Percentiles rank a stretch among this genome's conserved stretches.
Conservation (phyloP, 1,139 yeast genomes). For the Saccharomyces hybrid region DNA sequence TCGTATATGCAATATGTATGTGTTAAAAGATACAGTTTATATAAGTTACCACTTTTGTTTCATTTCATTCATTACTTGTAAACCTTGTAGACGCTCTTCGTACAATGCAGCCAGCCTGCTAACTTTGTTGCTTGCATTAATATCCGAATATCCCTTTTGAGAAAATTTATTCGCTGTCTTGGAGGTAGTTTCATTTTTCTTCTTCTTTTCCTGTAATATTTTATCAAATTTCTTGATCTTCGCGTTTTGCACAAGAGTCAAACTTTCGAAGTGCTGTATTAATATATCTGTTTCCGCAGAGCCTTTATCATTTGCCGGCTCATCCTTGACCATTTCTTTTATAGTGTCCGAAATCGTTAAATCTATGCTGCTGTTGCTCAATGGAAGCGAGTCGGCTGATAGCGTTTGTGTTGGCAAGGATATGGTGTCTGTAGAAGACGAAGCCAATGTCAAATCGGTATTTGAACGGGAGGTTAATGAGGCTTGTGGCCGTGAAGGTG, state of each 20-base stretch:
- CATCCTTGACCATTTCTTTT: slow-evolving; percentile 21
- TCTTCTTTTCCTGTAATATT: slow-evolving; percentile 22
- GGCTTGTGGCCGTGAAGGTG: slow-evolving; percentile 1
- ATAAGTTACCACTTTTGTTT: slow-evolving; percentile 8
- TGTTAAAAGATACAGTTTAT: too few relatives aligned
- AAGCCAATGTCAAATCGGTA: slow-evolving; percentile 1
- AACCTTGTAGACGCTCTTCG: slow-evolving; percentile 50
- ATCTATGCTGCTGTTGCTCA: neutral
- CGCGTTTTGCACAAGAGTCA: slow-evolving; percentile 6
- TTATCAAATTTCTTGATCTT: slow-evolving; percentile 29
- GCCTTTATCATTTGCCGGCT: slow-evolving; percentile 5
- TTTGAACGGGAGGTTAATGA: slow-evolving; percentile 6
- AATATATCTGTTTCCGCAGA: neutral
- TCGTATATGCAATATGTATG: neutral
- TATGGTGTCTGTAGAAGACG: slow-evolving; percentile 1
- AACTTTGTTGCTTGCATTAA: slow-evolving; percentile 45
- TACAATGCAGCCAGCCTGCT: slow-evolving; percentile 48
- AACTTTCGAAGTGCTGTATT: neutral
- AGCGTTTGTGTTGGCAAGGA: slow-evolving; percentile 1
- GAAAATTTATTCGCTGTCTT: slow-evolving; percentile 18
- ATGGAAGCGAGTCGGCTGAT: slow-evolving; percentile 7
- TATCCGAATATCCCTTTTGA: slow-evolving; percentile 39
- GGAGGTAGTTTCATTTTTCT: slow-evolving; percentile 14
- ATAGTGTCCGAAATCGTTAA: slow-evolving; percentile 11
- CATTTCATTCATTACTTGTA: slow-evolving; percentile 39